Percentiles rank a stretch among this genome's conserved stretches.
phyloP scores from a whole-genome alignment of 2,329 filamentous ascomycete species.

The Rhytidhysteron rufulum region DNA sequence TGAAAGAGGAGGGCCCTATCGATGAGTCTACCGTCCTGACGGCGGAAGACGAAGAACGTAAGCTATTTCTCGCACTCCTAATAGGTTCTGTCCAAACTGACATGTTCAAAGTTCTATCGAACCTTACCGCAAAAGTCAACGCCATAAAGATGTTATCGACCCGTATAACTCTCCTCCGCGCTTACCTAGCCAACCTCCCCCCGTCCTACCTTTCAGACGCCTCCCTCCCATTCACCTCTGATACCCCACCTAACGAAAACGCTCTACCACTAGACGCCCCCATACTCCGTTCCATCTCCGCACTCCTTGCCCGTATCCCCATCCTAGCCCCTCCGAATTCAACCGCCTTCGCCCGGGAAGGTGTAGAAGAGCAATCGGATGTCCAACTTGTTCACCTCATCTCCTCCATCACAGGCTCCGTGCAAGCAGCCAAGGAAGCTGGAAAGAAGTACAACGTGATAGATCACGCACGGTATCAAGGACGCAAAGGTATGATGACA shows the following conservation, averaged over 20 bases:
- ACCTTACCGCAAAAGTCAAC: slow-evolving; percentile 81
- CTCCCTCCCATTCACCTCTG: slow-evolving; percentile 27
- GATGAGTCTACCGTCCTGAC: slow-evolving; percentile 42
- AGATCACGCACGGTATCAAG: slow-evolving; percentile 35
- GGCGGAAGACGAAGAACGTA: slow-evolving; percentile 62
- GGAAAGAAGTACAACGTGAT: slow-evolving; percentile 65
- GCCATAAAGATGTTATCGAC: slow-evolving; percentile 87
- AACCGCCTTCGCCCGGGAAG: slow-evolving; percentile 64
- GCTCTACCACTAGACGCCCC: slow-evolving; percentile 53
- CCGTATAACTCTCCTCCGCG: slow-evolving; percentile 51
- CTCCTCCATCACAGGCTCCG: slow-evolving; percentile 68
- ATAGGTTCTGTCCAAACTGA: slow-evolving; percentile 6
- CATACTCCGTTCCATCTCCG: slow-evolving; percentile 83
- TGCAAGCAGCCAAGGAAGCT: slow-evolving; percentile 67
- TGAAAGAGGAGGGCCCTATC: slow-evolving; percentile 27
- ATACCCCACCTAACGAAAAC: slow-evolving; percentile 22
- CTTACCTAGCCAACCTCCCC: slow-evolving; percentile 72
- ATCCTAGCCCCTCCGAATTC: slow-evolving; percentile 71
- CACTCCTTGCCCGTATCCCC: slow-evolving; percentile 76
- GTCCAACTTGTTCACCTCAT: slow-evolving; percentile 75
- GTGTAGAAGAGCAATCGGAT: slow-evolving; percentile 76
- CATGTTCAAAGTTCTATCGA: slow-evolving; percentile 50
- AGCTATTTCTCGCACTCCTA: slow-evolving; percentile 14
- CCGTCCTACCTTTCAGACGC: slow-evolving; percentile 58
- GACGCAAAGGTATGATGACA: slow-evolving; percentile 17